phyloP scores from a whole-genome alignment of 2,329 filamentous ascomycete species.

The Penicillium paneum region DNA sequence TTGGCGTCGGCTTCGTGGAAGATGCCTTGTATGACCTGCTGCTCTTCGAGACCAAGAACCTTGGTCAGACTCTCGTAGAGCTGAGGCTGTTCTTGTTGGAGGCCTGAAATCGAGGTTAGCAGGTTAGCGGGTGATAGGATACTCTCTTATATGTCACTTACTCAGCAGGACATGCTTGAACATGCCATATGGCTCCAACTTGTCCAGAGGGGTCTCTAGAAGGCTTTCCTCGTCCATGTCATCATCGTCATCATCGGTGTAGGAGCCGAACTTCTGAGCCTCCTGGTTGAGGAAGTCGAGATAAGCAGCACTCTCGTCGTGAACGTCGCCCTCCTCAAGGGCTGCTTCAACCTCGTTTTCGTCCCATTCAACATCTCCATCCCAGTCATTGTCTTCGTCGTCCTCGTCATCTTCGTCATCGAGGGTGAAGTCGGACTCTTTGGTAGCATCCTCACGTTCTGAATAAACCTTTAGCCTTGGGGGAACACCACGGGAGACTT shows the following conservation, averaged over 20 bases:
- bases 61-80: constrained; percentile 79
- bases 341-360: constrained; percentile 61
- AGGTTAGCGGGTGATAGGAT: constrained; percentile 28
- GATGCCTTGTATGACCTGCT: constrained; percentile 73
- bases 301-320: constrained; percentile 91
- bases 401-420: constrained; percentile 72
- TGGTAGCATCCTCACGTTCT: constrained; percentile 88
- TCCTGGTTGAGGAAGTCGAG: constrained; percentile 95
- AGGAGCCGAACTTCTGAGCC: constrained; percentile 77
- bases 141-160: constrained; percentile 50
- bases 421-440: constrained; percentile 76
- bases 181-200: constrained; percentile 87
- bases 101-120: constrained; percentile 53
- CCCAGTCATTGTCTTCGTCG: constrained; percentile 81
- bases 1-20: constrained; percentile 67
- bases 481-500: neutral
- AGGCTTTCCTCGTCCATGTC: constrained; percentile 89
- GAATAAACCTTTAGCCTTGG: constrained; percentile 26
- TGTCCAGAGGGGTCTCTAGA: constrained; percentile 90
- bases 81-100: constrained; percentile 87
- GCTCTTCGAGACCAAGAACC: constrained; percentile 75
- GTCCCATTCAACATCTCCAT: constrained; percentile 67
- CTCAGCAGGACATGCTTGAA: constrained; percentile 80
- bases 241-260: constrained; percentile 73
- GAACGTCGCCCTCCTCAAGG: constrained; percentile 60